A percentile compares a stretch with the other conserved stretches of the same genome.
These are phyloP conservation scores for Trichophyton simii DNA, from an alignment of 2,329 filamentous ascomycete genomes.

Conservation along the genomic window DNA sequence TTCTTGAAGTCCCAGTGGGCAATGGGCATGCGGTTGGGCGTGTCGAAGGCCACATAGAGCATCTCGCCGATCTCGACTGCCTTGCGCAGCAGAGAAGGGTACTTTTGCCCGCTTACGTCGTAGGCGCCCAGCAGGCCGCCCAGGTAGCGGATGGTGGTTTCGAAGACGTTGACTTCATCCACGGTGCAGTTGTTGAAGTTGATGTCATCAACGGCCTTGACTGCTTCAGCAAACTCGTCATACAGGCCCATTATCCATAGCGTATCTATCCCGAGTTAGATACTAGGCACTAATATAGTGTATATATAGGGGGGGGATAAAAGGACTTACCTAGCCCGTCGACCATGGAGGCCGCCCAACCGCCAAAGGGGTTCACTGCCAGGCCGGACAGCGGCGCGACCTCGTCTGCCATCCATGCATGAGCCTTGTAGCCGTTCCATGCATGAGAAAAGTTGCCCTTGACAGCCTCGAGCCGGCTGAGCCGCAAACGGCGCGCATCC, in stretches of 20 bases:
- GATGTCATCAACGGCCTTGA: slow-evolving; percentile 39
- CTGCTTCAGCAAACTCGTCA: slow-evolving; percentile 45
- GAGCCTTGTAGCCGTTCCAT: slow-evolving; percentile 48
- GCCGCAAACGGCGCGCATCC: not conserved
- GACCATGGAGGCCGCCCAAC: slow-evolving; percentile 49
- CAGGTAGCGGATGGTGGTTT: slow-evolving; percentile 42
- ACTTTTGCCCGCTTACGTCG: slow-evolving; percentile 34
- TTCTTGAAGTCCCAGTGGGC: slow-evolving; percentile 17
- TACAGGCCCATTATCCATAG: slow-evolving; percentile 50
- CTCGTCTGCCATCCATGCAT: slow-evolving; percentile 54
- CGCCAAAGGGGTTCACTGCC: slow-evolving; percentile 47
- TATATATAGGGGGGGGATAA: too few species aligned
- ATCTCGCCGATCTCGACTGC: slow-evolving; percentile 43
- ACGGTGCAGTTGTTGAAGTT: slow-evolving; percentile 38
- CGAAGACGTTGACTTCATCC: slow-evolving; percentile 33
- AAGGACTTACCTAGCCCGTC: slow-evolving; percentile 29
- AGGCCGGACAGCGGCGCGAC: slow-evolving; percentile 44
- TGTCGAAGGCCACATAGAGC: slow-evolving; percentile 36
- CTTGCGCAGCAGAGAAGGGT: slow-evolving; percentile 38
- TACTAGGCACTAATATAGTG: not conserved
- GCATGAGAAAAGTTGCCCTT: slow-evolving; percentile 42
- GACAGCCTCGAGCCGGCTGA: slow-evolving; percentile 26
- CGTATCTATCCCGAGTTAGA: slow-evolving; percentile 37
- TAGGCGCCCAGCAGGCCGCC: slow-evolving; percentile 43
- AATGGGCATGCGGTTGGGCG: slow-evolving; percentile 20